phyloP scores from a whole-genome alignment of 2,329 filamentous ascomycete genomes.

The Dactylonectria estremocensis region DNA sequence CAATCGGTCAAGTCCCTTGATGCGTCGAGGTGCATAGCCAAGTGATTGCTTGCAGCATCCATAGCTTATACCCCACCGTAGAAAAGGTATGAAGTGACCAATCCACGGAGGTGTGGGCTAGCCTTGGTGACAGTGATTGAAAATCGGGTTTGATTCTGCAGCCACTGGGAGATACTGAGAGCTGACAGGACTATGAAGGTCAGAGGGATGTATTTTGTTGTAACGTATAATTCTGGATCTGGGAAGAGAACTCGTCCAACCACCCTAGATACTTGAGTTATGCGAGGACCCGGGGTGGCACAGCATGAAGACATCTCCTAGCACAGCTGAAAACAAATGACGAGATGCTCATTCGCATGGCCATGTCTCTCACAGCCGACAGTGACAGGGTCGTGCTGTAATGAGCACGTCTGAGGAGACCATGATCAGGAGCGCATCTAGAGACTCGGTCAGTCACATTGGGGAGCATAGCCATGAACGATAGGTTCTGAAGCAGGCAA shows the following conservation, averaged over 20 bases:
- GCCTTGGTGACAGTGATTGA: constrained; percentile 7
- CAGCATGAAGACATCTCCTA: constrained; percentile 13
- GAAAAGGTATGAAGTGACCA: constrained; percentile 11
- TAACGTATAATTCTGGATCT: constrained; percentile 16
- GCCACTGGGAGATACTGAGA: constrained; percentile 11
- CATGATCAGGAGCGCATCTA: not conserved
- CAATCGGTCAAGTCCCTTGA: constrained; percentile 22
- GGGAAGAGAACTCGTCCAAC: not conserved
- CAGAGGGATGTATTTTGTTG: not conserved
- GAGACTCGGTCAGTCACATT: not conserved
- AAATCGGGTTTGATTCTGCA: constrained; percentile 4
- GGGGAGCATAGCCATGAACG: not conserved
- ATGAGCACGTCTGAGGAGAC: constrained; percentile 6
- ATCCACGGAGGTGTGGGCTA: constrained; percentile 6
- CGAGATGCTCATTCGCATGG: not conserved
- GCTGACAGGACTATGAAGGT: not conserved
- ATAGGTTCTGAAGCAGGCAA: not conserved
- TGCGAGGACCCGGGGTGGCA: constrained; percentile 14
- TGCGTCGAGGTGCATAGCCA: constrained; percentile 22
- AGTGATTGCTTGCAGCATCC: constrained; percentile 20
- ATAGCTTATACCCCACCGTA: constrained; percentile 20
- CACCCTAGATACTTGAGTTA: not conserved
- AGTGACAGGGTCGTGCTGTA: not conserved
- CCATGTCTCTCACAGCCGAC: not conserved
- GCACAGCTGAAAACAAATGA: constrained; percentile 1